These are phyloP conservation scores for Acacia concinna DNA, from an alignment of 331 rosid species.

Conservation along the genomic window DNA sequence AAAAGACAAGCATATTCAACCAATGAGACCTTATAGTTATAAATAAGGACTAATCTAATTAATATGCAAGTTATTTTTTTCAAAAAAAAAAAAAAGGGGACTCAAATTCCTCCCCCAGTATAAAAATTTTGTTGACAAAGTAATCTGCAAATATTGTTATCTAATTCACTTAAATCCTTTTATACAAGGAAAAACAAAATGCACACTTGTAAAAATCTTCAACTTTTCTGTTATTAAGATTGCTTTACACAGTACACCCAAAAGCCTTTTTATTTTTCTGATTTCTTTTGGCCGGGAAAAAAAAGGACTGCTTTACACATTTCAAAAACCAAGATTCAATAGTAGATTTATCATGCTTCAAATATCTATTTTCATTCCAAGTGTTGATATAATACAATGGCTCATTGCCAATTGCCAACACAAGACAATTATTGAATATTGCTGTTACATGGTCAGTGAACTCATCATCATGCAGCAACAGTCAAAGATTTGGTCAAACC, in stretches of 20 bases:
- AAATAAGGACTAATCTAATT: neutral
- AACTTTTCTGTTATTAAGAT: neutral
- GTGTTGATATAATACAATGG: neutral
- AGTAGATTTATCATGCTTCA: neutral
- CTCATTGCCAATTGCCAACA: neutral
- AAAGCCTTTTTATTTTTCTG: no score
- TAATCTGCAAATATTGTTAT: no score
- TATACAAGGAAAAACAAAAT: neutral
- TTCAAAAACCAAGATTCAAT: neutral
- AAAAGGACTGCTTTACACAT: neutral
- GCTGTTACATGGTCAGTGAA: neutral
- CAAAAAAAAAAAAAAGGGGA: neutral
- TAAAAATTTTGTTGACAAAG: neutral
- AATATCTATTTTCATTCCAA: neutral
- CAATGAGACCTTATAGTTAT: no score
- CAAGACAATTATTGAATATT: neutral
- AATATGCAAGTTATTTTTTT: neutral
- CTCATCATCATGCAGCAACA: neutral
- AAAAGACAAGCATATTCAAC: no score
- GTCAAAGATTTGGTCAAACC: slow-evolving; percentile 44
- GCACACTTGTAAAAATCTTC: neutral
- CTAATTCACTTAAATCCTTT: neutral
- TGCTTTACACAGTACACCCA: no score
- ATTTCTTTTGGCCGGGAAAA: no score
- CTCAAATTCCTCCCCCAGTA: neutral